These are phyloP conservation scores for Russula virescens DNA, from an alignment of 768 basidiomycete species.

Conservation along the genomic window DNA sequence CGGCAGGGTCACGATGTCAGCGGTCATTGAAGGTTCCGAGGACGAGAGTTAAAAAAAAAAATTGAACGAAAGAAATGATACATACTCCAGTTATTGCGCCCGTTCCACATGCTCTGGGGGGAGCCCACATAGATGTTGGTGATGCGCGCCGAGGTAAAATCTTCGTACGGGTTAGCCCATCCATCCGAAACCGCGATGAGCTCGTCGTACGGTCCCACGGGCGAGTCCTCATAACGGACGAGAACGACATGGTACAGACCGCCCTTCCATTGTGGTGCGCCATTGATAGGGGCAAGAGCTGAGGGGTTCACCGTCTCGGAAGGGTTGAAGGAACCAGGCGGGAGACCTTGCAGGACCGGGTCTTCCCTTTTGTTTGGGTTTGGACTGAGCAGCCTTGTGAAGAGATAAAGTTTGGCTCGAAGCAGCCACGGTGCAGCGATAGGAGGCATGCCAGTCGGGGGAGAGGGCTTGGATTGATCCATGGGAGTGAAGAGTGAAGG, in stretches of 20 bases:
- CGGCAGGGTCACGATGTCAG: neutral
- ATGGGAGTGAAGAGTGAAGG: no score
- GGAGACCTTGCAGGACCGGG: constrained; percentile 19
- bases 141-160: neutral
- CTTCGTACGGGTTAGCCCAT: constrained; percentile 5
- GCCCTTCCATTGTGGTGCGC: constrained; percentile 11
- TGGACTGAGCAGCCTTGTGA: neutral
- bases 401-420: constrained; percentile 13
- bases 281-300: constrained; percentile 13
- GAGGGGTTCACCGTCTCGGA: constrained; percentile 16
- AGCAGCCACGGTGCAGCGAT: constrained; percentile 17
- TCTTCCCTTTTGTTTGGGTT: constrained; percentile 4
- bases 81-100: constrained; percentile 20
- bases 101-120: constrained; percentile 12
- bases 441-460: neutral
- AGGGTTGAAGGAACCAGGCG: constrained; percentile 14
- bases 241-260: neutral
- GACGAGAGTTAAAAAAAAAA: no score
- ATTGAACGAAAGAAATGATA: neutral
- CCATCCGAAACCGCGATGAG: neutral
- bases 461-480: neutral
- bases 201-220: constrained; percentile 23
- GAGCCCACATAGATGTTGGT: constrained; percentile 21
- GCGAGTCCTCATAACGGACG: constrained; percentile 14
- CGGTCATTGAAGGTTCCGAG: no score